Evolutionary conservation across 2,329 filamentous ascomycete species (phyloP).

Genomic region (Aspergillus fructus): DNA sequence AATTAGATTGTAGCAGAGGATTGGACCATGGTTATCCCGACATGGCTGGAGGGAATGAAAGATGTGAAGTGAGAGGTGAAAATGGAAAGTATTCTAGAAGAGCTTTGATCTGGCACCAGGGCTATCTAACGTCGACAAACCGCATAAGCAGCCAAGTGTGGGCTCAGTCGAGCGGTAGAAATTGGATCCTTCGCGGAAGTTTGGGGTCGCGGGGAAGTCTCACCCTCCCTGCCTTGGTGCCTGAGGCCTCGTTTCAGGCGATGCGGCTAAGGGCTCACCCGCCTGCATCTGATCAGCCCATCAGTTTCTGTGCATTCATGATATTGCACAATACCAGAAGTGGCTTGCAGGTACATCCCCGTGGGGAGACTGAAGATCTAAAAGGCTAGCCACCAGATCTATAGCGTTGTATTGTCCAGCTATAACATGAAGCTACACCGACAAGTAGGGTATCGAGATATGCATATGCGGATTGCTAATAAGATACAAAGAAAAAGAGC

Average conservation of each 20-base stretch:
- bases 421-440: too few relatives aligned
- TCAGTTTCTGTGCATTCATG: too few relatives aligned
- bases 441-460: too few relatives aligned
- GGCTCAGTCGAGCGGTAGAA: background rate
- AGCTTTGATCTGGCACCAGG: background rate
- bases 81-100: background rate
- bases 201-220: slow-evolving; percentile 14
- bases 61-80: background rate
- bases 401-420: too few relatives aligned
- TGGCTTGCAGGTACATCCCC: too few relatives aligned
- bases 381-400: too few relatives aligned
- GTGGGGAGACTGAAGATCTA: too few relatives aligned
- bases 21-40: slow-evolving; percentile 1
- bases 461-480: too few relatives aligned
- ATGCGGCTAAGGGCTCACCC: too few relatives aligned
- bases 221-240: background rate
- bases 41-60: background rate
- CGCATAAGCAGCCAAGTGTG: background rate
- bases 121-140: background rate
- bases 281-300: too few relatives aligned
- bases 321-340: too few relatives aligned
- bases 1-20: slow-evolving; percentile 10
- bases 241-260: background rate
- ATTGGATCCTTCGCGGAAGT: background rate
- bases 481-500: too few relatives aligned